Evolutionary conservation across 108 stramenopile species (phyloP).

Genomic region (Skeletonema marinoi): DNA sequence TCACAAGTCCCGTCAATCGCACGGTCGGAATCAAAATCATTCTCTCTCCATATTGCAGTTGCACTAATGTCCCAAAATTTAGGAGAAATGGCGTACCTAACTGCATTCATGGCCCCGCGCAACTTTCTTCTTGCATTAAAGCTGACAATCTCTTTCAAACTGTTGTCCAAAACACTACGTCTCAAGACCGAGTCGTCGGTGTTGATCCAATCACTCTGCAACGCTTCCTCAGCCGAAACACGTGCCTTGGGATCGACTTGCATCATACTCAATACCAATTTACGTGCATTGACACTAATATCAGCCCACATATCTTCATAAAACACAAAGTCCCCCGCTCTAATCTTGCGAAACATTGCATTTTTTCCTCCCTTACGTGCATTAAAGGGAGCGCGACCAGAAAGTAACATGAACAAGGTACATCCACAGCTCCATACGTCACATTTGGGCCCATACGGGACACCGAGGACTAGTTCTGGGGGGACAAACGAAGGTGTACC

Average conservation of each 20-base stretch:
- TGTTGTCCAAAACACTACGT: constrained; percentile 51
- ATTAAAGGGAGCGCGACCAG: constrained; percentile 60
- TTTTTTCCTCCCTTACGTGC: constrained; percentile 55
- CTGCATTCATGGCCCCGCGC: constrained; percentile 63
- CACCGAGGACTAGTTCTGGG: constrained; percentile 87
- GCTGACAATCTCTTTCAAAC: constrained; percentile 65
- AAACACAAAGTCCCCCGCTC: constrained; percentile 77
- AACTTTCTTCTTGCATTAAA: constrained; percentile 77
- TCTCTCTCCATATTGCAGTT: constrained; percentile 50
- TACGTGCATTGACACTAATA: constrained; percentile 75
- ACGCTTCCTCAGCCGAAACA: constrained; percentile 55
- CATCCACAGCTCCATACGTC: constrained; percentile 97
- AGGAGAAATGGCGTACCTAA: constrained; percentile 30
- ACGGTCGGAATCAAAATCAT: constrained; percentile 23
- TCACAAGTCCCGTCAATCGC: constrained; percentile 8
- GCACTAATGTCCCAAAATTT: constrained; percentile 55
- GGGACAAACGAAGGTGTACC: constrained; percentile 98
- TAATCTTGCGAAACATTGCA: constrained; percentile 79
- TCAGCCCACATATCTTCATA: constrained; percentile 73
- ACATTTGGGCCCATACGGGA: constrained; percentile 76
- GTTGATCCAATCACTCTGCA: constrained; percentile 75
- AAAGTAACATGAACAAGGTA: constrained; percentile 87
- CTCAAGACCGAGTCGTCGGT: constrained; percentile 46
- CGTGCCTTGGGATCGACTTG: constrained; percentile 74
- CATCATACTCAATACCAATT: constrained; percentile 77